A percentile compares a stretch with the other conserved stretches of the same genome.
These are phyloP conservation scores for Hygrocybe coccinea DNA, from an alignment of 768 basidiomycete genomes.

Conservation along the genomic window DNA sequence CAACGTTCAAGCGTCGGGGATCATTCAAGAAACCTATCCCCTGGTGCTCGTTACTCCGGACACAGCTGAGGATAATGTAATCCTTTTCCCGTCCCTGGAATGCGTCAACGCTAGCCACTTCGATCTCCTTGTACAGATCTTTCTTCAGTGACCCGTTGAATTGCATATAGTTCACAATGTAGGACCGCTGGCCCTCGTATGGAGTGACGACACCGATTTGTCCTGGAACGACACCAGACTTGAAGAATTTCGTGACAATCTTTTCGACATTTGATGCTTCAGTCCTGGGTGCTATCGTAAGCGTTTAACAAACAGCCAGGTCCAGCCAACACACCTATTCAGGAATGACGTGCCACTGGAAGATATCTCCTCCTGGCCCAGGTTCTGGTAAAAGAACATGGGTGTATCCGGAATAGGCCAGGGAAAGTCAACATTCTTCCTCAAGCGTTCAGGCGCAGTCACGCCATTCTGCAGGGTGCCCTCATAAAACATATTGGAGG, in stretches of 20 bases:
- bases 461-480: conserved; percentile 98
- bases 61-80: conserved; percentile 97
- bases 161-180: conserved; percentile 99
- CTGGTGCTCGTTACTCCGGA: conserved; percentile 98
- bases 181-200: conserved; percentile 97
- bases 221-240: conserved; percentile 89
- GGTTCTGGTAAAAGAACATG: conserved; percentile 99
- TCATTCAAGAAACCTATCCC: conserved; percentile 99
- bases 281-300: conserved; percentile 50
- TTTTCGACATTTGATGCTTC: conserved; percentile 99
- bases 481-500: conserved; percentile 99
- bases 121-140: conserved; percentile 98
- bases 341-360: conserved; percentile 98
- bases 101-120: conserved; percentile 97
- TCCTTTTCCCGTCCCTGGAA: conserved; percentile 99
- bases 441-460: conserved; percentile 92
- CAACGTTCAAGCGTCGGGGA: conserved; percentile 92
- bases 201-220: conserved; percentile 99
- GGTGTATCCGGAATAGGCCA: conserved; percentile 97
- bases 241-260: conserved; percentile 99
- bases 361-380: conserved; percentile 98
- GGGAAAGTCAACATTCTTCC: conserved; percentile 98
- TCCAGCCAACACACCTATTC: conserved; percentile 54
- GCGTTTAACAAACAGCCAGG: neutral
- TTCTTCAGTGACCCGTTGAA: conserved; percentile 99